These are phyloP conservation scores for Monosporascus sp. DNA, from an alignment of 2,329 filamentous ascomycete genomes.

Conservation along the genomic window DNA sequence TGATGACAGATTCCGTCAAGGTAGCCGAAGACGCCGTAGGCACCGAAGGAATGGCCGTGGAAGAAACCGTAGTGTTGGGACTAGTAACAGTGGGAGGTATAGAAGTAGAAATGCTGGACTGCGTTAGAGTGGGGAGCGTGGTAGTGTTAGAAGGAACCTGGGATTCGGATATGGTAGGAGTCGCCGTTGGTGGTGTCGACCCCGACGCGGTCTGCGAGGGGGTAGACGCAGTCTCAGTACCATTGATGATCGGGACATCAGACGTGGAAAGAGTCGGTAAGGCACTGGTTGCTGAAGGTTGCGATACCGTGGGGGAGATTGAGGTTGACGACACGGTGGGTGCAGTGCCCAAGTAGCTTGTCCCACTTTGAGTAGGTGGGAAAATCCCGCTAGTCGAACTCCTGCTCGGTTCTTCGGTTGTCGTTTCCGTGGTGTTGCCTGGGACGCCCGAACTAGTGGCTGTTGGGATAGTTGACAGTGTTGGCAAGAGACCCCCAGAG, in stretches of 20 bases:
- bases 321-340: neutral
- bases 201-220: neutral
- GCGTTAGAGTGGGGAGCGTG: neutral
- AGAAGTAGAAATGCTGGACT: neutral
- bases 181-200: neutral
- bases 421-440: neutral
- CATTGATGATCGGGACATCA: neutral
- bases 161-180: conserved; percentile 1
- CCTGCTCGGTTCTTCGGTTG: neutral
- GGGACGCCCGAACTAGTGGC: neutral
- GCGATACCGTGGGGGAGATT: neutral
- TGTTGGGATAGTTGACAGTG: neutral
- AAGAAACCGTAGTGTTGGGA: neutral
- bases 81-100: conserved; percentile 4
- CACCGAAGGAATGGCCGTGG: neutral
- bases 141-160: conserved; percentile 8
- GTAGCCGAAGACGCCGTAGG: conserved; percentile 5
- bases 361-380: too few species aligned
- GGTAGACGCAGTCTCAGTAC: neutral
- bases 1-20: conserved; percentile 2
- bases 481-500: conserved; percentile 5
- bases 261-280: neutral
- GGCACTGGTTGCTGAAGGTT: neutral
- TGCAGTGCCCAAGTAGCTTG: too few species aligned
- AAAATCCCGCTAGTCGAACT: neutral